These are phyloP conservation scores for Pestalotiopsis sp. DNA, from an alignment of 2,329 filamentous ascomycete genomes.

Conservation along the genomic window DNA sequence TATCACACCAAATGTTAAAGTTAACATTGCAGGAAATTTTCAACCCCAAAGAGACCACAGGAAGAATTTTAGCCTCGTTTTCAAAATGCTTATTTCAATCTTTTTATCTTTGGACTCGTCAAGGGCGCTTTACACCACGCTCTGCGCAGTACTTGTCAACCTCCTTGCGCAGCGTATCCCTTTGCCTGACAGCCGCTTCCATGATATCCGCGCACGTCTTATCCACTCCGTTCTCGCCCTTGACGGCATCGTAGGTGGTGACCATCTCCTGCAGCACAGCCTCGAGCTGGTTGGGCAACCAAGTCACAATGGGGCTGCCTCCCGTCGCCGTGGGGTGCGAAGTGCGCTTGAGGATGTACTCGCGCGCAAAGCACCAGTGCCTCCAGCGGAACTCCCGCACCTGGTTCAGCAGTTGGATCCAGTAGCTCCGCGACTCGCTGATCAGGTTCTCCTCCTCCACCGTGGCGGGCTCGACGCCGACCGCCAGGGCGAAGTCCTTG, in stretches of 20 bases:
- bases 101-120: not conserved
- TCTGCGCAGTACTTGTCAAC: conserved; percentile 75
- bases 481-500: conserved; percentile 58
- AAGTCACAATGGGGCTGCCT: conserved; percentile 81
- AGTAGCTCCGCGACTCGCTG: conserved; percentile 58
- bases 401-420: conserved; percentile 70
- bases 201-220: conserved; percentile 62
- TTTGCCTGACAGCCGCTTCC: conserved; percentile 66
- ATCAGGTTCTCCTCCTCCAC: conserved; percentile 30
- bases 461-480: conserved; percentile 23
- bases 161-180: conserved; percentile 69
- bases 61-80: not conserved
- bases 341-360: conserved; percentile 82
- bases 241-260: conserved; percentile 52
- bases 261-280: conserved; percentile 75
- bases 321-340: conserved; percentile 78
- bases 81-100: not conserved
- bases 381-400: conserved; percentile 82
- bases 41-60: not conserved
- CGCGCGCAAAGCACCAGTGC: conserved; percentile 83
- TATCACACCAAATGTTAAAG: not conserved
- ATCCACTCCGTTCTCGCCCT: conserved; percentile 44
- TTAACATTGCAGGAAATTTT: no score
- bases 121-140: conserved; percentile 37
- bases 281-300: conserved; percentile 79